A percentile compares a stretch with the other conserved stretches of the same genome.
These are phyloP conservation scores for Suhomyces xylopsoci DNA, from an alignment of 805 yeast genomes.

Conservation along the genomic window DNA sequence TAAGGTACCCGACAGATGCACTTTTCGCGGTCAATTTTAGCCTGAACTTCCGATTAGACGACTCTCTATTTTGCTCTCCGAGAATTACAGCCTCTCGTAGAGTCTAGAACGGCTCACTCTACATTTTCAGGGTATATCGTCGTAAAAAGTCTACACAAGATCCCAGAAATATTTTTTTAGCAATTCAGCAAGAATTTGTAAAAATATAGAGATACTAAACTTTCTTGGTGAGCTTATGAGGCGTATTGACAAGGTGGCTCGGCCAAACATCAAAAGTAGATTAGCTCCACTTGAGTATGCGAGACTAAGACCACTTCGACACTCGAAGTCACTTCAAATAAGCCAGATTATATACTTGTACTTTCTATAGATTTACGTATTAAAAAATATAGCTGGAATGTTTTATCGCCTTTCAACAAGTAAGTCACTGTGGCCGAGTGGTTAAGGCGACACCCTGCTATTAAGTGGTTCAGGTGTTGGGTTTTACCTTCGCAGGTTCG, in stretches of 20 bases:
- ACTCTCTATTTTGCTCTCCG: not conserved
- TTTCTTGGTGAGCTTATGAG: not conserved
- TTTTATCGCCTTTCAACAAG: not conserved
- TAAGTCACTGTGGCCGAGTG: slow-evolving; percentile 77
- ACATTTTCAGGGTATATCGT: not conserved
- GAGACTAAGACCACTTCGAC: not conserved
- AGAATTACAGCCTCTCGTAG: not conserved
- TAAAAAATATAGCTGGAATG: not conserved
- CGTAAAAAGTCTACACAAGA: not conserved
- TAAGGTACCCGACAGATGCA: not conserved
- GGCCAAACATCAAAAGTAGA: not conserved
- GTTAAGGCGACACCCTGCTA: slow-evolving; percentile 94
- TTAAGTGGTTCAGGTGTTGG: slow-evolving; percentile 32
- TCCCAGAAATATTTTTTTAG: not conserved
- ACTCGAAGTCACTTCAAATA: not conserved
- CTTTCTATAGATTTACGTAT: not conserved
- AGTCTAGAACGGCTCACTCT: not conserved
- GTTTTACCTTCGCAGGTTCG: slow-evolving; percentile 88
- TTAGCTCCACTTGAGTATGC: not conserved
- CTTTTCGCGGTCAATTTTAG: not conserved
- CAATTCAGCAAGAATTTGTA: not conserved
- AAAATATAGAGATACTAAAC: not conserved
- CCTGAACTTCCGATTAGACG: not conserved
- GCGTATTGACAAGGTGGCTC: not conserved
- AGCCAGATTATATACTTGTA: not conserved